Conservation (phyloP, 169 alveolate genomes). For the Haemoproteus tartakovskyi region DNA sequence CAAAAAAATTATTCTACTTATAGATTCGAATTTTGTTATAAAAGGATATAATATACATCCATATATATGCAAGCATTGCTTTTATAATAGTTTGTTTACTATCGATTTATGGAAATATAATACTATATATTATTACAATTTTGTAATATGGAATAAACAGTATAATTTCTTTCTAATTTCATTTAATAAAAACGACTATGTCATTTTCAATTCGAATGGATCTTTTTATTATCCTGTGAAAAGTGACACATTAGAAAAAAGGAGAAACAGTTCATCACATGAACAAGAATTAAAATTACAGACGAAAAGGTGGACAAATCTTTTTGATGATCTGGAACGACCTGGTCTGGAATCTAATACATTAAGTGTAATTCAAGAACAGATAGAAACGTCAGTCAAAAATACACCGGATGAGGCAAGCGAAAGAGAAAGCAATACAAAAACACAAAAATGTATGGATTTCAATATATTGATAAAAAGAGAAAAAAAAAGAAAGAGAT, state of each 20-base stretch:
- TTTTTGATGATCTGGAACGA: not conserved
- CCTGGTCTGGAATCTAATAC: not conserved
- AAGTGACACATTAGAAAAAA: not conserved
- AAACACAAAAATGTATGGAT: not conserved
- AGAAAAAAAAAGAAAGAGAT: too few relatives aligned
- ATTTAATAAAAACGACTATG: slow-evolving; percentile 20
- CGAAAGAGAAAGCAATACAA: not conserved
- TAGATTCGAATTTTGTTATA: slow-evolving; percentile 12
- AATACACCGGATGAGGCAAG: not conserved
- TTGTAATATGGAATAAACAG: slow-evolving; percentile 54
- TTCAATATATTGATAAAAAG: too few relatives aligned
- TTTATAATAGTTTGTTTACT: slow-evolving; percentile 25
- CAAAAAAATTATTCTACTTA: slow-evolving; percentile 40
- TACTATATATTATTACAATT: slow-evolving; percentile 17
- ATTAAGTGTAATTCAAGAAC: not conserved
- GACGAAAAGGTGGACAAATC: not conserved
- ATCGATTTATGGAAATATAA: slow-evolving; percentile 41
- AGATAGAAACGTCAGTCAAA: not conserved
- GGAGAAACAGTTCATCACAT: not conserved
- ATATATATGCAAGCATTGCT: slow-evolving; percentile 53
- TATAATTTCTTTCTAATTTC: slow-evolving; percentile 50
- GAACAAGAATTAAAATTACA: not conserved
- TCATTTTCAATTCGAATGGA: slow-evolving; percentile 62
- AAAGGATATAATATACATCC: slow-evolving; percentile 45
- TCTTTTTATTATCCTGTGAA: slow-evolving; percentile 14